Conservation (phyloP, 78 protist species). For the Salpingoeca rosetta region DNA sequence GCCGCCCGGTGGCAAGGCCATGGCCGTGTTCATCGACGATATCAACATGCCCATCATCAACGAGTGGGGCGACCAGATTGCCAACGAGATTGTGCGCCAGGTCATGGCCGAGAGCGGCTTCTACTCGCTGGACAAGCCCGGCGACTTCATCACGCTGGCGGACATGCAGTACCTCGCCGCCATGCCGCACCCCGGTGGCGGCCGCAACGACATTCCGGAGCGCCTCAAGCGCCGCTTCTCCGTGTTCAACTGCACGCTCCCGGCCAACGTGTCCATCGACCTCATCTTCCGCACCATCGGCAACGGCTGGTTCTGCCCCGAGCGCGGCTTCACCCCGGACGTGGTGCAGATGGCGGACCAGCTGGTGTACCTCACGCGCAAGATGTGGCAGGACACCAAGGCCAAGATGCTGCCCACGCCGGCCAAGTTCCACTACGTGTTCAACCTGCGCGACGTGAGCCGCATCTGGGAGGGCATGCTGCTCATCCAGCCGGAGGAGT, state of each 20-base stretch:
- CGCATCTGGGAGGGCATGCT: slow-evolving; percentile 62
- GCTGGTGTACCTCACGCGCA: slow-evolving; percentile 46
- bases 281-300: slow-evolving; percentile 53
- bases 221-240: slow-evolving; percentile 75
- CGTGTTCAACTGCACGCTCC: slow-evolving; percentile 67
- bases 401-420: slow-evolving; percentile 77
- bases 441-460: slow-evolving; percentile 81
- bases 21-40: slow-evolving; percentile 73
- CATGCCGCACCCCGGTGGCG: slow-evolving; percentile 81
- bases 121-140: slow-evolving; percentile 69
- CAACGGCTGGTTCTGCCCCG: slow-evolving; percentile 30
- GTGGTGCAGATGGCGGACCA: slow-evolving; percentile 9
- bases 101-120: slow-evolving; percentile 49
- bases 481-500: not conserved
- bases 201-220: slow-evolving; percentile 75
- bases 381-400: slow-evolving; percentile 45
- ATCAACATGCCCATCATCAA: slow-evolving; percentile 74
- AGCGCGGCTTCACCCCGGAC: not conserved
- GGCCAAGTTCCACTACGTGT: slow-evolving; percentile 75
- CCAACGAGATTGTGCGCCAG: slow-evolving; percentile 79
- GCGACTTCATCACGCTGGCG: slow-evolving; percentile 42
- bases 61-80: slow-evolving; percentile 73
- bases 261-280: slow-evolving; percentile 41
- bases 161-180: slow-evolving; percentile 59
- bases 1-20: slow-evolving; percentile 52